Conservation (phyloP, 2,329 filamentous ascomycete genomes). For the Aspergillus nomiae region DNA sequence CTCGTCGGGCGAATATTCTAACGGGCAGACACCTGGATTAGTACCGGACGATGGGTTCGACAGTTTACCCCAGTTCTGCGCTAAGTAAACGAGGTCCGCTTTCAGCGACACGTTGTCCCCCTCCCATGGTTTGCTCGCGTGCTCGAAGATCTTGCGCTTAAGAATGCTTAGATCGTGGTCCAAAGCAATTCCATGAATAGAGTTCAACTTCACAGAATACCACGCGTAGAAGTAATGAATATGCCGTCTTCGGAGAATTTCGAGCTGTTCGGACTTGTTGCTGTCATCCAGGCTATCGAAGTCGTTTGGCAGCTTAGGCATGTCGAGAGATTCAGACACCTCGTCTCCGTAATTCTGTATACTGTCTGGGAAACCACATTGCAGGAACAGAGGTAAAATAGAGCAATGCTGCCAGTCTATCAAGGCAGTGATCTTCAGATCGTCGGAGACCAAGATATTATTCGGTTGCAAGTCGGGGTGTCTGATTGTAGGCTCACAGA, state of each 20-base stretch:
- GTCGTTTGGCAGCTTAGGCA: not conserved
- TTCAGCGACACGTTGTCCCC: conserved; percentile 25
- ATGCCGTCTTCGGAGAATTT: conserved; percentile 9
- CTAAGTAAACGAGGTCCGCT: conserved; percentile 15
- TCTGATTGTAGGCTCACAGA: conserved; percentile 16
- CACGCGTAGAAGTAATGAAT: conserved; percentile 6
- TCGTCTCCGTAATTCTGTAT: conserved; percentile 24
- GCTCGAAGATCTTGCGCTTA: conserved; percentile 18
- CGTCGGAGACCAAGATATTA: conserved; percentile 23
- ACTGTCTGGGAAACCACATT: conserved; percentile 27
- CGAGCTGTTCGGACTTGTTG: not conserved
- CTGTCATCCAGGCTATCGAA: not conserved
- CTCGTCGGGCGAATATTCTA: not conserved
- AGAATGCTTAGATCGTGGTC: conserved; percentile 15
- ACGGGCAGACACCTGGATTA: not conserved
- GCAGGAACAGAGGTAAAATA: conserved; percentile 29
- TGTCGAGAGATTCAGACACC: not conserved
- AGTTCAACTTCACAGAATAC: not conserved
- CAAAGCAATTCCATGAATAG: not conserved
- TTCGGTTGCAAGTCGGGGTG: conserved; percentile 29
- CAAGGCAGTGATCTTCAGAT: conserved; percentile 20
- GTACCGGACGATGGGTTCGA: not conserved
- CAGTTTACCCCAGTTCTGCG: not conserved
- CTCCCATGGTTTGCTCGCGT: conserved; percentile 27
- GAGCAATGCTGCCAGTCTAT: conserved; percentile 33